phyloP scores from a whole-genome alignment of 164 flowering plant genomes.

The Vitis rotundifolia region DNA sequence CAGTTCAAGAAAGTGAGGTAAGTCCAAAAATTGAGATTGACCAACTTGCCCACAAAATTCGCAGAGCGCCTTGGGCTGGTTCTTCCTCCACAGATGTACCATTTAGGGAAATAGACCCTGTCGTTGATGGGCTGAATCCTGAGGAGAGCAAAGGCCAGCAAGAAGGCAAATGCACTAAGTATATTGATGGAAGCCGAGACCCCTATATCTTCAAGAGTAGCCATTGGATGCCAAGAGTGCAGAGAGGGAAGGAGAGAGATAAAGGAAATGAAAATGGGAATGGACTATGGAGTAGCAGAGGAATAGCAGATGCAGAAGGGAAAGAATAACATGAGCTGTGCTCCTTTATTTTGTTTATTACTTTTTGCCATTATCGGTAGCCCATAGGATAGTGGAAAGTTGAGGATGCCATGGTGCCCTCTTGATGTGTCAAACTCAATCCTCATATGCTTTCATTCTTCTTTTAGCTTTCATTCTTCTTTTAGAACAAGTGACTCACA shows the following conservation, averaged over 20 bases:
- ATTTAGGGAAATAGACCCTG: constrained; percentile 95
- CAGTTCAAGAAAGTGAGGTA: constrained; percentile 86
- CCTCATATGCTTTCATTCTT: no score
- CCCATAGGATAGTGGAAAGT: no score
- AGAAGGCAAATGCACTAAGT: constrained; percentile 66
- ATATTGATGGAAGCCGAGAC: constrained; percentile 89
- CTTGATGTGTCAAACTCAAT: no score
- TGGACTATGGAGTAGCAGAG: neutral
- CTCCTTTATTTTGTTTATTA: no score
- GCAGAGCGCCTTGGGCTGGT: constrained; percentile 50
- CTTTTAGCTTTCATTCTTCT: no score
- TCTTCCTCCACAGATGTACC: constrained; percentile 76
- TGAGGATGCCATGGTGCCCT: no score
- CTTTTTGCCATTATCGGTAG: no score
- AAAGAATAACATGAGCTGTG: no score
- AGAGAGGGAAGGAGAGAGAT: constrained; percentile 1
- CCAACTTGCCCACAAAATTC: constrained; percentile 64
- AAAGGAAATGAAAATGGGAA: neutral
- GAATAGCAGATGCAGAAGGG: neutral
- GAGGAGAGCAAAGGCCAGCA: constrained; percentile 83
- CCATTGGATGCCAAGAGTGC: constrained; percentile 45
- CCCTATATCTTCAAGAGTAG: constrained; percentile 78
- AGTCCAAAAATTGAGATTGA: constrained; percentile 68
- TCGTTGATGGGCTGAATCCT: constrained; percentile 90
- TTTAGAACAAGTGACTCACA: no score